These are phyloP conservation scores for Fusarium sp. DNA, from an alignment of 2,329 filamentous ascomycete genomes.

Conservation along the genomic window DNA sequence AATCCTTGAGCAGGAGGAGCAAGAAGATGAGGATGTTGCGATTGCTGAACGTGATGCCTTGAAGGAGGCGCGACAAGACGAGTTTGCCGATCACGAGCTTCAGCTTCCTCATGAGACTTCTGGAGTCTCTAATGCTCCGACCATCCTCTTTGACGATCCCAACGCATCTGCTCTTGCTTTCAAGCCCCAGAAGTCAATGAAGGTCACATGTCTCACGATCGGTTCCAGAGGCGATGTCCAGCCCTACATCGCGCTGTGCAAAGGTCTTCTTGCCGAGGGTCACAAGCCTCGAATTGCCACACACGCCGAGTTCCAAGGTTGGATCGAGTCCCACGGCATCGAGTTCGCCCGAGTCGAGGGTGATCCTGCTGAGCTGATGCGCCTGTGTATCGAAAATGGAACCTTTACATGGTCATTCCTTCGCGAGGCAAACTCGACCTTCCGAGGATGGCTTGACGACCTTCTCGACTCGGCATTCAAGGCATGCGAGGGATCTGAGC, in stretches of 20 bases:
- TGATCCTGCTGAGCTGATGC: constrained; percentile 94
- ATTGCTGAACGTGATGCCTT: constrained; percentile 85
- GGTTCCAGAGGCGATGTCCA: constrained; percentile 96
- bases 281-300: constrained; percentile 91
- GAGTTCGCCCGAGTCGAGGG: constrained; percentile 90
- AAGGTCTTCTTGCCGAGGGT: constrained; percentile 87
- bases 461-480: constrained; percentile 84
- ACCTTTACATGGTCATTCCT: constrained; percentile 96
- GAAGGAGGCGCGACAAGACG: constrained; percentile 75
- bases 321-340: constrained; percentile 94
- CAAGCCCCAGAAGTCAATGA: constrained; percentile 83
- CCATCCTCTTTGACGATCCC: constrained; percentile 90
- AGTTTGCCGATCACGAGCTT: constrained; percentile 63
- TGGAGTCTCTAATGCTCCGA: constrained; percentile 69
- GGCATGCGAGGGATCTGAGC: constrained; percentile 87
- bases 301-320: constrained; percentile 87
- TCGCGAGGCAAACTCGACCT: constrained; percentile 85
- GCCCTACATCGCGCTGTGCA: constrained; percentile 96
- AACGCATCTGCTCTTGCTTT: constrained; percentile 90
- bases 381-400: constrained; percentile 94
- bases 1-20: constrained; percentile 74
- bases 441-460: constrained; percentile 95
- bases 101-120: constrained; percentile 61
- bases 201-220: constrained; percentile 93
- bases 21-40: constrained; percentile 78